Base-by-base conservation (phyloP, 2,329 filamentous ascomycete genomes). In the Paraphoma chrysanthemicola region DNA sequence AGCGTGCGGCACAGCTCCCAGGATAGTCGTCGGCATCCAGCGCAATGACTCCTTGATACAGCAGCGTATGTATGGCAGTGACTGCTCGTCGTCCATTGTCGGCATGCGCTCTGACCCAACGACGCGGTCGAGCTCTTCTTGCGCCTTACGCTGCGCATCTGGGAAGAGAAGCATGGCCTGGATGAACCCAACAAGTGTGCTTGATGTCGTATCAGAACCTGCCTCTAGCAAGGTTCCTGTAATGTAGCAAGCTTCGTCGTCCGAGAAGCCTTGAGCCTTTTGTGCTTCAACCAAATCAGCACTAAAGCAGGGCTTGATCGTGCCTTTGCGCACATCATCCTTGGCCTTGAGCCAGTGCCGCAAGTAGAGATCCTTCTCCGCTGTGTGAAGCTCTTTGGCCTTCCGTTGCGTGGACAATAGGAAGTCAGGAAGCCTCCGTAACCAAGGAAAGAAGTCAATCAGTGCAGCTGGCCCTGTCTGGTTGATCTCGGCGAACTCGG, bases 41-140 rank as follows among this genome's bases (percentile, higher is more conserved):
- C 74, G 76, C 17, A 84, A 78, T 33, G 83, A 80, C 4, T 79
- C 76, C 0, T 70, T 68, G 16, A 71, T 56, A 9, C 67, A 55
- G 12, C 55, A 60, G 9, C 62, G 56, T 38, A 74, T 57, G 39
- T 71, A 36, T 10, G 33, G 14, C 10, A 36, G 6, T 36, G 9
- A 10, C 14, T 10, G 14, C 33, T 10, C 14, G 33, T 36, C 33
- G 3, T 36, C 14, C 9, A 36, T 10, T 14, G 33, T 36, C 14
- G 33, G 33, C 33, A 10, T 10, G 33, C 33, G 33, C 10, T 36
- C 33, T 10, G 9, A 10, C 9, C 33, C 33, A 14, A 10, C 9
- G 14, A 36, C 10, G 9, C 10, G 9, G 14, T 36, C 33, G 33
- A 36, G 10, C 33, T 36, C 33, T 36, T 10, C 33, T 36, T 36